phyloP scores from a whole-genome alignment of 176 grass and related monocot species.

The Carex parvula region DNA sequence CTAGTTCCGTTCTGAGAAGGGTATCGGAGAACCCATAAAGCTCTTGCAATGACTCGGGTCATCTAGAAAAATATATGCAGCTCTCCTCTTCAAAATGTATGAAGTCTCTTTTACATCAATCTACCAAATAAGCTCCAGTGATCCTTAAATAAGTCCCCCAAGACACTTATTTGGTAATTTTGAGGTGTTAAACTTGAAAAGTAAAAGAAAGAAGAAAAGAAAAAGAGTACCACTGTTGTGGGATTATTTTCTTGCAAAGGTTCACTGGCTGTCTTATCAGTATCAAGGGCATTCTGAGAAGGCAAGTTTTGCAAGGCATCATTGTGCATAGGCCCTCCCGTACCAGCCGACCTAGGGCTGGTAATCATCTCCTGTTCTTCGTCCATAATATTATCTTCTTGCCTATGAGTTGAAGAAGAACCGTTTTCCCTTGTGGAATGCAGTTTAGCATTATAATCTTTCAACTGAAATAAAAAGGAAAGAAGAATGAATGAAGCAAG shows the following conservation, averaged over 20 bases:
- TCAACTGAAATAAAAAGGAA: slow-evolving; percentile 11
- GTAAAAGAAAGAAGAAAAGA: neutral
- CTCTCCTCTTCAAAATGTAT: slow-evolving; percentile 9
- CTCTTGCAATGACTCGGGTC: too few species aligned
- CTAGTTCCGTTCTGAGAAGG: too few species aligned
- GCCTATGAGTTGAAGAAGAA: neutral
- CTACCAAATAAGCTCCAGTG: neutral
- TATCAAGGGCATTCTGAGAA: neutral
- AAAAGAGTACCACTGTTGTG: neutral
- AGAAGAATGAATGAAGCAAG: neutral
- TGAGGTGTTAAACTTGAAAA: neutral
- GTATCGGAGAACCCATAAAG: too few species aligned
- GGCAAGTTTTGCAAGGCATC: neutral
- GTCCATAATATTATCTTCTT: neutral
- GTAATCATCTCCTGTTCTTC: neutral
- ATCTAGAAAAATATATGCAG: neutral
- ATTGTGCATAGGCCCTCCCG: neutral
- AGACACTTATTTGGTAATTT: neutral
- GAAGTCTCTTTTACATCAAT: neutral
- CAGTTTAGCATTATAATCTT: neutral
- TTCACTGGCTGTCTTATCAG: neutral
- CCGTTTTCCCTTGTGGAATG: neutral
- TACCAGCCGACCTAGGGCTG: neutral
- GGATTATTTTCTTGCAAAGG: neutral
- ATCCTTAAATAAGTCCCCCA: too few species aligned